Evolutionary conservation across 140 eudicot genomes (phyloP).

Genomic region (Bidens hawaiensis): DNA sequence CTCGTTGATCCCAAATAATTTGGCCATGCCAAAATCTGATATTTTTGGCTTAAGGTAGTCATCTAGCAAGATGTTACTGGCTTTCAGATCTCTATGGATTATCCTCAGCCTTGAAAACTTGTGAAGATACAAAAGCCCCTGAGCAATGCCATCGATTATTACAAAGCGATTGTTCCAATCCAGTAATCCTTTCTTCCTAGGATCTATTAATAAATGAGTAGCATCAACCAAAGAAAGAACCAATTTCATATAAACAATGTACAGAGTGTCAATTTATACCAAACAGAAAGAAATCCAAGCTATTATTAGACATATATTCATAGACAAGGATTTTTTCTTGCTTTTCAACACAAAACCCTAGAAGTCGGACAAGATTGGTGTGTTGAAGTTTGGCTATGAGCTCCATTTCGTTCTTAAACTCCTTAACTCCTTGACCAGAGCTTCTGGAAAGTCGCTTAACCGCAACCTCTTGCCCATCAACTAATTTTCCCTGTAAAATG

Average conservation of each 20-base stretch:
- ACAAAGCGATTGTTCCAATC: slow-evolving; percentile 22
- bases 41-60: slow-evolving; percentile 38
- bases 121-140: not conserved
- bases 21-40: slow-evolving; percentile 51
- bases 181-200: slow-evolving; percentile 18
- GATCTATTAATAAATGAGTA: slow-evolving; percentile 21
- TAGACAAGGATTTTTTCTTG: slow-evolving; percentile 38
- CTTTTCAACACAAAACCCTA: slow-evolving; percentile 31
- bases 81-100: not conserved
- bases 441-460: slow-evolving; percentile 40
- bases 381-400: slow-evolving; percentile 47
- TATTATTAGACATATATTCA: slow-evolving; percentile 39
- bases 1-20: slow-evolving; percentile 32
- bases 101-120: not conserved
- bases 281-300: slow-evolving; percentile 39
- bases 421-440: slow-evolving; percentile 39
- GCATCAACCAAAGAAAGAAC: not conserved
- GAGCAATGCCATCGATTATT: not conserved
- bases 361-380: slow-evolving; percentile 37
- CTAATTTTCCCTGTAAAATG: slow-evolving; percentile 38
- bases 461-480: slow-evolving; percentile 45
- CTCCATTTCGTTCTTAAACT: slow-evolving; percentile 33
- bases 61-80: not conserved
- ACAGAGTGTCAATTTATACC: slow-evolving; percentile 13
- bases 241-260: not conserved